phyloP scores from a whole-genome alignment of 441 rosid species.

The Macaranga tanarius region DNA sequence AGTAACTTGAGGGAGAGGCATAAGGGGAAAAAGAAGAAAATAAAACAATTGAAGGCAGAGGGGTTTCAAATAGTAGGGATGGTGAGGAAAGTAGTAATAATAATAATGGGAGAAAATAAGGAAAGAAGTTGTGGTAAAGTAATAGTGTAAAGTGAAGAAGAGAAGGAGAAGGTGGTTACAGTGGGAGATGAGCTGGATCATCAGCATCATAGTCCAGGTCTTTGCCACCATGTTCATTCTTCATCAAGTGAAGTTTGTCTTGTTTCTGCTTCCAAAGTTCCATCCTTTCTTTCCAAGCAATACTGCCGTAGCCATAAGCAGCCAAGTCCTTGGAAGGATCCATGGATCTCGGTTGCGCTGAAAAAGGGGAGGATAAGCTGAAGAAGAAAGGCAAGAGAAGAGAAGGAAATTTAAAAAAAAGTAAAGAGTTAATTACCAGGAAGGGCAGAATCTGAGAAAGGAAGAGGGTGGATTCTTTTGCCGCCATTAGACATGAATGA shows the following conservation, averaged over 20 bases:
- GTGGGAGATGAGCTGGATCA: slow-evolving; percentile 47
- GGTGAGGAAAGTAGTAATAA: neutral
- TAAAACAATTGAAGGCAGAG: too few species aligned
- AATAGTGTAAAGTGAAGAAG: neutral
- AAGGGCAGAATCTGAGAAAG: slow-evolving; percentile 28
- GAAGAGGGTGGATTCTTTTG: slow-evolving; percentile 40
- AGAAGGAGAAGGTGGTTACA: slow-evolving; percentile 37
- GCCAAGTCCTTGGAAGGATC: slow-evolving; percentile 70
- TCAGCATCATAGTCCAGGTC: slow-evolving; percentile 38
- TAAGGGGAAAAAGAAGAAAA: neutral
- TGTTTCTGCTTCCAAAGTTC: slow-evolving; percentile 55
- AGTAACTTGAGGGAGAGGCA: neutral
- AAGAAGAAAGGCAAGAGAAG: too few species aligned
- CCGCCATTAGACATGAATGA: slow-evolving; percentile 32
- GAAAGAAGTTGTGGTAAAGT: neutral
- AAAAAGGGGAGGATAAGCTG: neutral
- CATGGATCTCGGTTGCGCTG: slow-evolving; percentile 62
- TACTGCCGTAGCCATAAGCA: slow-evolving; percentile 72
- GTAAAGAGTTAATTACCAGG: slow-evolving; percentile 24
- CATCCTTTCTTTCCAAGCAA: slow-evolving; percentile 75
- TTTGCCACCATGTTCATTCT: slow-evolving; percentile 38
- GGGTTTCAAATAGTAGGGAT: too few species aligned
- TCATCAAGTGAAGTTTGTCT: slow-evolving; percentile 43
- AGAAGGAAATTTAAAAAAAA: neutral
- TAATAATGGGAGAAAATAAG: neutral